Evolutionary conservation across 2,329 filamentous ascomycete species (phyloP), one percentile per base, ranked within the genome.

Genomic region (Fusarium anthophilum): DNA sequence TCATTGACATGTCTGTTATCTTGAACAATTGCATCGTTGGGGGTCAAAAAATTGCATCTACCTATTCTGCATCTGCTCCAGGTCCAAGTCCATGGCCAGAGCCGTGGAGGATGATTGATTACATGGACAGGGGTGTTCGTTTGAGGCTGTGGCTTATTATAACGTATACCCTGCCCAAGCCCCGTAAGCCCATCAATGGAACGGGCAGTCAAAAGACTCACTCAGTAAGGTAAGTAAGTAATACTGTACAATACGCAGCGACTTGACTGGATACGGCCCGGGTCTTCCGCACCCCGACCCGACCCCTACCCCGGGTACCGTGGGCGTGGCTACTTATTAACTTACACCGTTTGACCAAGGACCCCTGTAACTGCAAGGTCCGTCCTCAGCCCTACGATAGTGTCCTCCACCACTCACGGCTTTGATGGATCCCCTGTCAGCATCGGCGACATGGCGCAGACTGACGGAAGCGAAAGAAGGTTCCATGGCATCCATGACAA

Each of bases 141-240:
- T 69, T 59, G 71, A 56, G 73, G 73, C 73, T 76, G 73, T 76
- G 73, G 73, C 73, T 76, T 70, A 76, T 59, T 63, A 51, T 38
- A 59, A 51, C 61, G 63, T 66, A 39, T 64, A 60, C 66, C 69
- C 44, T 74, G 53, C 28, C 69, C 65, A 70, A 62, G 54, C 70
- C 70, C 62, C 70, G 56, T 73, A 74, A 74, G 70, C 70, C 66
- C 54, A 59, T 38, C 39, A 44, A 55, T 22, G 20, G 45, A 48
- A 48, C 26, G 45, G 26, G 45, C 37, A 55, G 24, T 55, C 35
- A 18, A 55, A n/a, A 55, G 51, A 41, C 37, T 41, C 51, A 18
- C 37, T 47, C 44, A 24, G 28, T 38, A 41, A 44, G 32, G 28
- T 32, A 47, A 44, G 32, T 35, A 47, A 43, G 26, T 35, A 28